A percentile compares a stretch with the other conserved stretches of the same genome.
Evolutionary conservation across 345 rosid genomes (phyloP).

Genomic region (Gossypium stocksii): DNA sequence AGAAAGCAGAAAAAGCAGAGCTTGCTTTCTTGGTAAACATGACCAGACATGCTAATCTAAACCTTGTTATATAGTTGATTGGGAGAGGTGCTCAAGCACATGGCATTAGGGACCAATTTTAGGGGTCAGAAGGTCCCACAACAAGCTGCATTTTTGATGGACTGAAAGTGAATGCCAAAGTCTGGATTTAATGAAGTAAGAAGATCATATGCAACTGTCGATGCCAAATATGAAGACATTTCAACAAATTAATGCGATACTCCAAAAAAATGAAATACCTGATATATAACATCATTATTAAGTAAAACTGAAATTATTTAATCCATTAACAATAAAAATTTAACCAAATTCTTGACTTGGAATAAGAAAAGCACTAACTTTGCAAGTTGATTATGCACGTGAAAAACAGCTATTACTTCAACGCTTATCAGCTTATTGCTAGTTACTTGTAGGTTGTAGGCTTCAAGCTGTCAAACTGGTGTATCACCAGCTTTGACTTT

Average conservation of each 20-base stretch:
- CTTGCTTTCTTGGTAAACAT: conserved; percentile 9
- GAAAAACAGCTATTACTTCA: neutral
- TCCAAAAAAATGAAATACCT: too few species aligned
- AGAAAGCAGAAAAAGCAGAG: neutral
- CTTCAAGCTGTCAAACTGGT: too few species aligned
- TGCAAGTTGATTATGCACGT: conserved; percentile 7
- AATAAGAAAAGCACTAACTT: neutral
- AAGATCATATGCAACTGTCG: neutral
- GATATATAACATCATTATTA: too few species aligned
- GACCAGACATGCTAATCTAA: neutral
- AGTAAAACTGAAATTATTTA: too few species aligned
- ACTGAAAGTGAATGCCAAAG: neutral
- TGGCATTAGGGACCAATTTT: neutral
- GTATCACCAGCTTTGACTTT: too few species aligned
- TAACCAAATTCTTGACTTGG: neutral
- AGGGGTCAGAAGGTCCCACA: conserved; percentile 7
- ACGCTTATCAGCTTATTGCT: neutral
- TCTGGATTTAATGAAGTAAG: neutral
- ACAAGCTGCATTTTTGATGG: neutral
- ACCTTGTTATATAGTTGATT: neutral
- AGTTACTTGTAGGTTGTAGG: neutral
- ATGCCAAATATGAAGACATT: neutral
- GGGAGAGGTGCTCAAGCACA: neutral
- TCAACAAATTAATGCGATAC: too few species aligned
- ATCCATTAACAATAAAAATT: neutral